Percentiles rank a stretch among this genome's conserved stretches.
These are phyloP conservation scores for Vaccinium corymbosum DNA, from an alignment of 148 eudicot genomes.

Conservation along the genomic window DNA sequence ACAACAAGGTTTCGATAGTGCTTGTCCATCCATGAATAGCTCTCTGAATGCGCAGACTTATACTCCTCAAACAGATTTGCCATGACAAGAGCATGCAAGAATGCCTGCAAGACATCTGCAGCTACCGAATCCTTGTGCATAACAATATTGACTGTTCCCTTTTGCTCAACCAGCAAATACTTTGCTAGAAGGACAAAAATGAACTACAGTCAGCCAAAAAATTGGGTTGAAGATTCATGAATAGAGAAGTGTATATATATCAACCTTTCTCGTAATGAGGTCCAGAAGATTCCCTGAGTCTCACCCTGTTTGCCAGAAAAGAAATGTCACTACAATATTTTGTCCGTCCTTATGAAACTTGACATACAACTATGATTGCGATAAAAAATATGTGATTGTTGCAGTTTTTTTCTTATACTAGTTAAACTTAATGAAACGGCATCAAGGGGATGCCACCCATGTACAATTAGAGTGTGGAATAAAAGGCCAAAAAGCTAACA, in stretches of 20 bases:
- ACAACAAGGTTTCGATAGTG: slow-evolving; percentile 54
- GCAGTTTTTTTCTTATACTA: too few relatives aligned
- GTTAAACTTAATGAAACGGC: too few relatives aligned
- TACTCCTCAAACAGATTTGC: slow-evolving; percentile 41
- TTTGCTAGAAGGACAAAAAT: slow-evolving; percentile 42
- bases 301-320: slow-evolving; percentile 49
- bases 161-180: slow-evolving; percentile 64
- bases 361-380: not conserved
- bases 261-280: slow-evolving; percentile 70
- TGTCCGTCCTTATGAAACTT: not conserved
- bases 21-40: slow-evolving; percentile 79
- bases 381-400: too few relatives aligned
- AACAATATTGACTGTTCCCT: slow-evolving; percentile 50
- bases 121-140: slow-evolving; percentile 74
- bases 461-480: too few relatives aligned
- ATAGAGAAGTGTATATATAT: slow-evolving; percentile 8
- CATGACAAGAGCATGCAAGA: slow-evolving; percentile 84
- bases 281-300: slow-evolving; percentile 50
- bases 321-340: slow-evolving; percentile 7
- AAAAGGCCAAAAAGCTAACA: too few relatives aligned
- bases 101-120: slow-evolving; percentile 65
- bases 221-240: not conserved
- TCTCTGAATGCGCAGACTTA: slow-evolving; percentile 46
- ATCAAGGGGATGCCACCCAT: too few relatives aligned
- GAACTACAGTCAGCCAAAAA: not conserved